These are phyloP conservation scores for Aristolochia contorta DNA, from an alignment of 164 flowering plant species.

Conservation along the genomic window DNA sequence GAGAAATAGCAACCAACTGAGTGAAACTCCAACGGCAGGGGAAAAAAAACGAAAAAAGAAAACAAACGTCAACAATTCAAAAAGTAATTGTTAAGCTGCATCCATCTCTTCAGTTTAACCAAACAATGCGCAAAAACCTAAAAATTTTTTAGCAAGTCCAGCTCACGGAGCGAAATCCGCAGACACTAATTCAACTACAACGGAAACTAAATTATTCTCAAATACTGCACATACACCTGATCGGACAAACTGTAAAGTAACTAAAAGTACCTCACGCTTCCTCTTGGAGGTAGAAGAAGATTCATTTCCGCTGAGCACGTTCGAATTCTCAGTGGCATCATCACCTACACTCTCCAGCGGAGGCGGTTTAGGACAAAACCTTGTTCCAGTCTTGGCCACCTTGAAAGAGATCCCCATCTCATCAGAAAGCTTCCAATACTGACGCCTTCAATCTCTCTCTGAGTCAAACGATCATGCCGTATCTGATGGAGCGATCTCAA, in stretches of 20 bases:
- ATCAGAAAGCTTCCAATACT: background rate
- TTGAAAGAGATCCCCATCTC: slow-evolving; percentile 75
- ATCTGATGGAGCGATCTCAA: too few relatives aligned
- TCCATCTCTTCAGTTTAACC: background rate
- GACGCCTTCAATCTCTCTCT: too few relatives aligned
- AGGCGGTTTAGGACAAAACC: slow-evolving; percentile 44
- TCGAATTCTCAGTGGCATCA: slow-evolving; percentile 17
- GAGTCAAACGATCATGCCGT: too few relatives aligned
- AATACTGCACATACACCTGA: background rate
- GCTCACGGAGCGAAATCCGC: background rate
- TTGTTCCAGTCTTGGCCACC: slow-evolving; percentile 50
- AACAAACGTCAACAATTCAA: too few relatives aligned
- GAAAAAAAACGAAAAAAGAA: too few relatives aligned
- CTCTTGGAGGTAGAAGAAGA: slow-evolving; percentile 5
- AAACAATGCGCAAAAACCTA: background rate
- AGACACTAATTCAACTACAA: background rate
- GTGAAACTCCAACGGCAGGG: too few relatives aligned
- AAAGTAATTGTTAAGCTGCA: background rate
- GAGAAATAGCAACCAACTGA: too few relatives aligned
- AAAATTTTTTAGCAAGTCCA: background rate
- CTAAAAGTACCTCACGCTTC: slow-evolving; percentile 1
- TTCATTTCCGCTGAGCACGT: slow-evolving; percentile 8
- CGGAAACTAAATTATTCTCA: background rate
- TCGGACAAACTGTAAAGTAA: background rate
- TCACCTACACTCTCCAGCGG: slow-evolving; percentile 18